Percentiles rank a stretch among this genome's conserved stretches.
These are phyloP conservation scores for Leccinum holopus DNA, from an alignment of 1,284 basidiomycete species.

Conservation along the genomic window DNA sequence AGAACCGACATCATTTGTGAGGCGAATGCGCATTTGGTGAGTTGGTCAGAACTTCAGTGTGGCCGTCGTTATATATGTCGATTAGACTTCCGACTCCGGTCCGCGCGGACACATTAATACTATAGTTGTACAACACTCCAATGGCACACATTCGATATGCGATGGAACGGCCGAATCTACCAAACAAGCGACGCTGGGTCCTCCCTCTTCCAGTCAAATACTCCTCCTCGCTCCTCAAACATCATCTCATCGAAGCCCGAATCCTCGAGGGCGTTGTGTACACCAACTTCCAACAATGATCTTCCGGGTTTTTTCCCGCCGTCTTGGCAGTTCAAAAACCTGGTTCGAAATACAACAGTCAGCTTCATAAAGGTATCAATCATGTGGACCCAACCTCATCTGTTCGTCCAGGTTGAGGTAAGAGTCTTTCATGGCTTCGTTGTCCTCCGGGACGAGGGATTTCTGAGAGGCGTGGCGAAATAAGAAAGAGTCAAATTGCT, in stretches of 20 bases:
- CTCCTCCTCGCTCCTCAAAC: conserved; percentile 37
- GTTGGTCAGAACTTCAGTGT: not conserved
- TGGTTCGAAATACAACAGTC: conserved; percentile 8
- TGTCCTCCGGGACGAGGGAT: conserved; percentile 39
- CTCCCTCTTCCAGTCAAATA: conserved; percentile 36
- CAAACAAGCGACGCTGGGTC: conserved; percentile 15
- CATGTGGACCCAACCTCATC: conserved; percentile 28
- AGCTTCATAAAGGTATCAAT: not conserved
- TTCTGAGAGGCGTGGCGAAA: conserved; percentile 30
- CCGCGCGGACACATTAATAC: not conserved
- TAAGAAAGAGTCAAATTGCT: conserved; percentile 39
- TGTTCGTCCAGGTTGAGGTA: conserved; percentile 40
- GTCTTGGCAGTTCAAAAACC: conserved; percentile 35
- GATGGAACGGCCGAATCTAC: conserved; percentile 1
- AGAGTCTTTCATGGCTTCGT: conserved; percentile 39
- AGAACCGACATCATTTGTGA: not conserved
- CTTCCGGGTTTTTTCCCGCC: conserved; percentile 35
- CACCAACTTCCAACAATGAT: conserved; percentile 38
- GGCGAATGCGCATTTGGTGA: not conserved
- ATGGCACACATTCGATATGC: not conserved
- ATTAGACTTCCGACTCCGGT: not conserved
- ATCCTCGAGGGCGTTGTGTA: conserved; percentile 35
- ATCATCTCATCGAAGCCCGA: conserved; percentile 37
- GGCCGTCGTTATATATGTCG: not conserved
- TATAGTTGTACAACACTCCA: not conserved